Conservation (phyloP, 345 rosid genomes). For the Microthlaspi erraticum region DNA sequence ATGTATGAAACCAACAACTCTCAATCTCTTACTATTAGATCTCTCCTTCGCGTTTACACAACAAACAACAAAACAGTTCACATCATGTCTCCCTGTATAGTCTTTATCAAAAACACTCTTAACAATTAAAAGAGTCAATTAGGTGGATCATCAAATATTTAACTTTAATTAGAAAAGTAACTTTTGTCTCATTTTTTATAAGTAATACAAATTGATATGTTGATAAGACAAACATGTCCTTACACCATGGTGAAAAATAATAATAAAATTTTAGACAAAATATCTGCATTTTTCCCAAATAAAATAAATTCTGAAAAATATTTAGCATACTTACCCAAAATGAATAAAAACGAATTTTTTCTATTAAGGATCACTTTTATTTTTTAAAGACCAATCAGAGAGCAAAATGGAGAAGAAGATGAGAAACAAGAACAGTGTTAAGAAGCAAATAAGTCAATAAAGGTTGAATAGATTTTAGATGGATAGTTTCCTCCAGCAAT, state of each 20-base stretch:
- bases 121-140: background rate
- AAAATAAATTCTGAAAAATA: background rate
- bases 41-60: slow-evolving; percentile 3
- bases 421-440: slow-evolving; percentile 21
- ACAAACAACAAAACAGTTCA: background rate
- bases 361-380: too few relatives aligned
- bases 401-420: background rate
- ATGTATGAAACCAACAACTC: slow-evolving; percentile 10
- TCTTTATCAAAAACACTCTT: slow-evolving; percentile 14
- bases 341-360: background rate
- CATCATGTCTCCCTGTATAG: background rate
- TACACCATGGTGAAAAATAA: too few relatives aligned
- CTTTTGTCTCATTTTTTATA: too few relatives aligned
- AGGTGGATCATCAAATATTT: slow-evolving; percentile 2
- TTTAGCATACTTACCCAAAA: background rate
- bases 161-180: too few relatives aligned
- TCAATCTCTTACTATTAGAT: too few relatives aligned
- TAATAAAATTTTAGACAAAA: too few relatives aligned
- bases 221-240: too few relatives aligned
- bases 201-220: too few relatives aligned
- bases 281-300: too few relatives aligned
- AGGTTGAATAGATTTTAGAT: slow-evolving; percentile 29
- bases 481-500: slow-evolving; percentile 33
- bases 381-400: background rate
- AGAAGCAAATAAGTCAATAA: slow-evolving; percentile 46